Base-by-base conservation (phyloP, 1,284 basidiomycete species). In the Ceratobasidium sp. region DNA sequence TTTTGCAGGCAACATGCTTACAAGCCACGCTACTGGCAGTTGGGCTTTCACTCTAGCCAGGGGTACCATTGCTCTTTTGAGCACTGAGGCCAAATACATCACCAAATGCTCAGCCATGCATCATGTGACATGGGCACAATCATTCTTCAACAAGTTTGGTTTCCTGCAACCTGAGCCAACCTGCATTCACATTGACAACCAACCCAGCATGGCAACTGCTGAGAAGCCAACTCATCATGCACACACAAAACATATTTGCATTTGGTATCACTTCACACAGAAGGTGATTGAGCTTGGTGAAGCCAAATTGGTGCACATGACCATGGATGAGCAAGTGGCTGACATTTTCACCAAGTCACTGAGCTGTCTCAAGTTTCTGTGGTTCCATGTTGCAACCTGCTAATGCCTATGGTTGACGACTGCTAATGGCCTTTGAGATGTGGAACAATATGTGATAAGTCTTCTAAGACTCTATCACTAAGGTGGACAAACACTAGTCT, bases 221-320 rank as follows among this genome's bases (percentile, higher is more conserved):
- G 43, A 73, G 10, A 75, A 76, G 35, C 75, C 77, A 1, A 58
- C 70, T 5, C 50, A 29, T 17, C 73, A 75, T 52, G 20, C 62
- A 1, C 56, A 71, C 2, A 65, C 74, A 38, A 78, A 77, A 62
- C 78, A 79, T 70, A 77, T 79, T 47, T 73, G 76, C 43, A 68
- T 77, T 35, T 42, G 52, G 3, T 70, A 75, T 55, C 78, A 78
- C 62, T 73, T 69, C 25, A 45, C 77, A 12, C 72, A 76, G 0
- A 75, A 78, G 20, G 62, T 69, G 27, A 78, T 81, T 12, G 69
- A 73, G 17, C 52, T 53, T 27, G 47, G 47, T 1, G 31, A 42
- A 17, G 6, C 68, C 31, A 6, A 40, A 22, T 27, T 70, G n/a
- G n/a, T n/a, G n/a, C n/a, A n/a, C n/a, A n/a, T n/a, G n/a, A n/a